Percentiles rank a stretch among this genome's conserved stretches.
phyloP scores from a whole-genome alignment of 2,329 filamentous ascomycete genomes.

The Chaetomium globosum region DNA sequence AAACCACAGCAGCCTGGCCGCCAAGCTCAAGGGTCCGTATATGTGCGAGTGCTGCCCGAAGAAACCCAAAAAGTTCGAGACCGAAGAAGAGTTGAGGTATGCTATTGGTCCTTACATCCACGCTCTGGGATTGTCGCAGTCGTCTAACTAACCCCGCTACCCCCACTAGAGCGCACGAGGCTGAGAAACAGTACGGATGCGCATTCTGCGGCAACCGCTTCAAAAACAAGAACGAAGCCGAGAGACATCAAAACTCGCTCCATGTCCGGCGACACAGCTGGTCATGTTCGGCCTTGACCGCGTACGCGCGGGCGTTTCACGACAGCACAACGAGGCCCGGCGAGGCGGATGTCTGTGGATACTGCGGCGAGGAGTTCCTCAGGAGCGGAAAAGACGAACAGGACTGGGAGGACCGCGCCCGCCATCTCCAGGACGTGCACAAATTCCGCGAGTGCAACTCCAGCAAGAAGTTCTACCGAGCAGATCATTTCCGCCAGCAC shows the following conservation, averaged over 20 bases:
- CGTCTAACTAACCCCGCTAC: background rate
- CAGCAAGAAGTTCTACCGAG: slow-evolving; percentile 95
- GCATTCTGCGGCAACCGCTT: slow-evolving; percentile 91
- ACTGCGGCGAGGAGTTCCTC: slow-evolving; percentile 88
- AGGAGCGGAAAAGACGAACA: slow-evolving; percentile 62
- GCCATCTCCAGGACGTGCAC: slow-evolving; percentile 86
- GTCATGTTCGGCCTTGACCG: slow-evolving; percentile 86
- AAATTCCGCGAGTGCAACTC: slow-evolving; percentile 99
- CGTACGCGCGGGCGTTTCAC: slow-evolving; percentile 83
- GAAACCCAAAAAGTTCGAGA: slow-evolving; percentile 94
- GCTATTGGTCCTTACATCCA: slow-evolving; percentile 39
- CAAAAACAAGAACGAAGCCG: slow-evolving; percentile 98
- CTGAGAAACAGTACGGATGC: slow-evolving; percentile 96
- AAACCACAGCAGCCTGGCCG: slow-evolving; percentile 43
- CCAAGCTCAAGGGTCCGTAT: slow-evolving; percentile 57
- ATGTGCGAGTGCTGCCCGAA: slow-evolving; percentile 96
- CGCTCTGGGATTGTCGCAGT: background rate
- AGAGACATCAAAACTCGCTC: slow-evolving; percentile 92
- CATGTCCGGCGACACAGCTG: slow-evolving; percentile 92
- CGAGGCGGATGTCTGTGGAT: slow-evolving; percentile 82
- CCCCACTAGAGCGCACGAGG: slow-evolving; percentile 71
- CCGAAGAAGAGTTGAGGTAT: slow-evolving; percentile 79
- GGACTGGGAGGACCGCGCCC: slow-evolving; percentile 84
- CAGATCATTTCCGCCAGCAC: slow-evolving; percentile 97
- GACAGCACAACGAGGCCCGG: slow-evolving; percentile 69